Conservation (phyloP, 139 green algal genomes). For the Monoraphidium neglectum region DNA sequence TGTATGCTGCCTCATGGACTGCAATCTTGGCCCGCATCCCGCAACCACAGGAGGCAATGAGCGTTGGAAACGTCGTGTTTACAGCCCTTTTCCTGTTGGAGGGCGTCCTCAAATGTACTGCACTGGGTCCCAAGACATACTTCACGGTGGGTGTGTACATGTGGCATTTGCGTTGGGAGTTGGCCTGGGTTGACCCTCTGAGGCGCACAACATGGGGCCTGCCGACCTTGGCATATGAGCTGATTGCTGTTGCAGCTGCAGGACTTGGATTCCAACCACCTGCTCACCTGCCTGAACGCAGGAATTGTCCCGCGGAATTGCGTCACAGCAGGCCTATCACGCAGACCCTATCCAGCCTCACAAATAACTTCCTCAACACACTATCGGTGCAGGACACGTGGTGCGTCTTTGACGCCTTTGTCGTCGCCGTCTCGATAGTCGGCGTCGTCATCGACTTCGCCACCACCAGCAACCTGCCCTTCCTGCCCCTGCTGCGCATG, state of each 20-base stretch:
- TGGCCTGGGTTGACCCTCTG: too few relatives aligned
- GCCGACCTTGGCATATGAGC: too few relatives aligned
- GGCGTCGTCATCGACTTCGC: slow-evolving; percentile 43
- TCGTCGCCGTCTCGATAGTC: slow-evolving; percentile 52
- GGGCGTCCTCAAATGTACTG: slow-evolving; percentile 53
- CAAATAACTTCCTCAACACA: too few relatives aligned
- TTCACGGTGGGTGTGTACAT: slow-evolving; percentile 33
- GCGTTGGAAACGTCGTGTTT: slow-evolving; percentile 56
- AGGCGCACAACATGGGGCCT: too few relatives aligned
- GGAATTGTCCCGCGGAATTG: too few relatives aligned
- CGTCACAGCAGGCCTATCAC: too few relatives aligned
- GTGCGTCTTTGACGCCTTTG: slow-evolving; percentile 74
- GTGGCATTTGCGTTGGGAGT: neutral
- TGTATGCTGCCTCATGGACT: too few relatives aligned
- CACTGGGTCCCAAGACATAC: slow-evolving; percentile 45
- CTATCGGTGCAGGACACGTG: slow-evolving; percentile 49
- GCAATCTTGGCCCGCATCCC: too few relatives aligned
- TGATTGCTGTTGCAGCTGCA: too few relatives aligned
- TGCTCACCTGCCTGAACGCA: too few relatives aligned
- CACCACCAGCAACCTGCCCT: slow-evolving; percentile 38
- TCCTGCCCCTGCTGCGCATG: slow-evolving; percentile 66
- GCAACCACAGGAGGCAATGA: slow-evolving; percentile 17
- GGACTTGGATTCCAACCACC: too few relatives aligned
- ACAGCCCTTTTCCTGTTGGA: slow-evolving; percentile 65
- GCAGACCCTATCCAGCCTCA: too few relatives aligned